These are phyloP conservation scores for Citrus cavaleriei DNA, from an alignment of 345 rosid genomes.

Conservation along the genomic window DNA sequence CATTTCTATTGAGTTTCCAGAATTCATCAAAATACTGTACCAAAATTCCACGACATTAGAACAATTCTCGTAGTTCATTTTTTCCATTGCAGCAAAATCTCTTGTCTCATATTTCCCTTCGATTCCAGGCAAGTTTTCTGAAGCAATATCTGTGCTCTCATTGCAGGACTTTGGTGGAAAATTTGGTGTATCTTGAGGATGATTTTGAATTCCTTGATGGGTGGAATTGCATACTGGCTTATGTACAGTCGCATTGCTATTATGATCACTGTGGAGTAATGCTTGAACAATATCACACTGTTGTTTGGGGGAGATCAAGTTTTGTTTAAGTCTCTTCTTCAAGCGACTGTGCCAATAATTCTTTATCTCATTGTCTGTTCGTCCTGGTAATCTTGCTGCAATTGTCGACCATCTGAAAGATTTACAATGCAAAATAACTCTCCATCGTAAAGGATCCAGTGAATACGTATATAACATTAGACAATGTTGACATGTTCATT, in stretches of 20 bases:
- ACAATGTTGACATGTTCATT: neutral
- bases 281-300: neutral
- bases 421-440: neutral
- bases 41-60: slow-evolving; percentile 14
- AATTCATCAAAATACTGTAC: slow-evolving; percentile 14
- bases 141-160: neutral
- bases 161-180: neutral
- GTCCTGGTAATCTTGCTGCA: slow-evolving; percentile 29
- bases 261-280: neutral
- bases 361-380: slow-evolving; percentile 38
- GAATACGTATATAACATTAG: neutral
- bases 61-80: neutral
- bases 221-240: neutral
- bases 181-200: neutral
- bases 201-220: neutral
- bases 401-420: slow-evolving; percentile 32
- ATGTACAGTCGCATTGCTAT: neutral
- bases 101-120: neutral
- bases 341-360: slow-evolving; percentile 31
- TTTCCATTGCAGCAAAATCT: neutral
- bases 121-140: neutral
- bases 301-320: neutral
- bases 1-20: slow-evolving; percentile 13
- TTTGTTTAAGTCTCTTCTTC: slow-evolving; percentile 23
- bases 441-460: no score